These are phyloP conservation scores for Teunomyces pallodes DNA, from an alignment of 805 yeast genomes.

Conservation along the genomic window DNA sequence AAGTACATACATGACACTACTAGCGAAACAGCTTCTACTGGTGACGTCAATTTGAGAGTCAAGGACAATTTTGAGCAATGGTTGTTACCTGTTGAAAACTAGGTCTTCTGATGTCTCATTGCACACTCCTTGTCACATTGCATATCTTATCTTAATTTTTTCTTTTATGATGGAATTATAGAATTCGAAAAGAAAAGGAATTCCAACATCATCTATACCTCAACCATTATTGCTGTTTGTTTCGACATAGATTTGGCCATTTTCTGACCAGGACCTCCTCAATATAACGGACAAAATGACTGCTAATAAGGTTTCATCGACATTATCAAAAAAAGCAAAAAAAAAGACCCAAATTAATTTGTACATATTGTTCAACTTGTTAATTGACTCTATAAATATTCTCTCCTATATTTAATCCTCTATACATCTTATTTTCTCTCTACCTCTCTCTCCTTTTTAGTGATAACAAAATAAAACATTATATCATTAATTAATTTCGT, in stretches of 20 bases:
- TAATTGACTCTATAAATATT: slow-evolving; percentile 1
- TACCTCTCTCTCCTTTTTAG: not conserved
- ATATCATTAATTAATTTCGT: not conserved
- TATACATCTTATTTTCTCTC: not conserved
- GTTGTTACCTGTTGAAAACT: slow-evolving; percentile 51
- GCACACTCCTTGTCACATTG: slow-evolving; percentile 1
- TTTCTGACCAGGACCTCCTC: not conserved
- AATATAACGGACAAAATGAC: not conserved
- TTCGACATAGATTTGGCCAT: not conserved
- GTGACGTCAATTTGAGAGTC: slow-evolving; percentile 60
- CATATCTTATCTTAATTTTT: not conserved
- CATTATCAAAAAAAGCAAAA: not conserved
- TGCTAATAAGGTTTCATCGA: not conserved
- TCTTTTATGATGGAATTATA: slow-evolving; percentile 1
- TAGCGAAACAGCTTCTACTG: slow-evolving; percentile 30
- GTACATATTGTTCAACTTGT: slow-evolving; percentile 2
- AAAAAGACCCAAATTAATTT: not conserved
- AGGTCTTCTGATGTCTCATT: not conserved
- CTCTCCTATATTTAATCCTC: slow-evolving; percentile 1
- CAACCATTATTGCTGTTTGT: not conserved
- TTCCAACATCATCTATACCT: not conserved
- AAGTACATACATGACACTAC: slow-evolving; percentile 35
- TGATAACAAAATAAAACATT: not conserved
- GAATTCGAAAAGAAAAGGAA: slow-evolving; percentile 1
- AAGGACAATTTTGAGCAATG: slow-evolving; percentile 58